Evolutionary conservation across 768 basidiomycete species (phyloP), one percentile per base, ranked within the genome.

Genomic region (Lactarius evosmus): DNA sequence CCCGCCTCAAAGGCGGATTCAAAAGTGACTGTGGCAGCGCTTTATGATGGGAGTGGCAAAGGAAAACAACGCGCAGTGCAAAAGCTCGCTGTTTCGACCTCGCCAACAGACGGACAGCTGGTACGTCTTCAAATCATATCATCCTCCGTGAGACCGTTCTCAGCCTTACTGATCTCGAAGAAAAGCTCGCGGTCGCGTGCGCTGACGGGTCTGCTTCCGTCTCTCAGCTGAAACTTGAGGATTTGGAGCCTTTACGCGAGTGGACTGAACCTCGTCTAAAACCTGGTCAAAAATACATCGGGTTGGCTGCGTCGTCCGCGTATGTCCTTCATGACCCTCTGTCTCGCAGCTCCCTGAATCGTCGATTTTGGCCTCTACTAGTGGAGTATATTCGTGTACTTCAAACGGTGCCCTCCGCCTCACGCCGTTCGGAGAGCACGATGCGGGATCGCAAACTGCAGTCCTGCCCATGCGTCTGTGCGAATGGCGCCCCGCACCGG

Each of bases 391-490:
- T 64, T 85, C 89, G 11, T 93, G 91, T 72, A 88, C 89, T 1
- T 84, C 88, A 1, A 87, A 87, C 61, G 92, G 92, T 29, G 87
- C 87, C 57, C 77, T 93, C 40, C 82, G 86, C 57, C 74, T 78
- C 59, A 83, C 80, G 1, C 66, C 71, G 38, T 69, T 78, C 27
- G 67, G 67, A 38, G 69, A 72, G 12, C 1, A 50, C 1, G 55
- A 11, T 27, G 57, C 72, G 41, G 73, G 72, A 12, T 53, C 75
- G 69, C 65, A 70, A 44, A 72, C 76, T 60, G 76, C 79, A 7
- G 77, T 77, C 9, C 80, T 93, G 52, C 91, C 91, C 3, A 85
- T 81, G 63, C 85, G 88, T 25, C 78, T 94, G n/a, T 76, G 75
- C 52, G 84, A 83, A 59, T 91, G 90, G 88, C 79, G 80, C 34